Evolutionary conservation across 441 rosid genomes (phyloP), one percentile per base, ranked within the genome.

Genomic region (Erodium moschatum): DNA sequence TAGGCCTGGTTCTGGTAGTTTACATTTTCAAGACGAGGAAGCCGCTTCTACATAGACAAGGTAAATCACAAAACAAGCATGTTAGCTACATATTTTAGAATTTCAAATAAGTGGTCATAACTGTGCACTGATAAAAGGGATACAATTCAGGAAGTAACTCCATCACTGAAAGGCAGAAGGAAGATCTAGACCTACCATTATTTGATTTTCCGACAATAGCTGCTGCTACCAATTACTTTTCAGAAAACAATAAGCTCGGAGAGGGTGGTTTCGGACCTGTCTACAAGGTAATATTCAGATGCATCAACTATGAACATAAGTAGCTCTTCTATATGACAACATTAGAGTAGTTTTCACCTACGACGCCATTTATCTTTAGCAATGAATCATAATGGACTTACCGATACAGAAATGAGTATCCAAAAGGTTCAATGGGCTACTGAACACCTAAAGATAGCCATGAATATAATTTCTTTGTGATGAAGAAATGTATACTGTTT

Each of bases 171-270:
- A 52, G 58, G 3, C 52, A 64, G 38, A 58, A 64, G 56, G 78
- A 73, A 38, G 81, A 78, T 50, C 56, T 71, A 67, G 82, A 80
- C 73, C 76, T 78, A 5, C 83, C 83, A 19, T 52, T 75, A 6
- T 73, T 75, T 44, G 76, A 81, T 2, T 74, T 80, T 6, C 65
- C 66, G 29, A 64, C 80, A 8, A 64, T 83, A 15, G 67, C 72
- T 7, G 54, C 44, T 11, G 82, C 83, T 65, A 81, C 85, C 9
- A 46, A 69, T 16, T 64, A 75, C 56, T 81, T 81, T 72, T 79
- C 82, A 6, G 16, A 42, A 0, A 19, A 70, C 64, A 77, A 81
- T 16, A 83, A 83, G 77, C 69, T 83, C 8, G 84, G 82, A 72
- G 84, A 75, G 71, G 81, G 84, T 46, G 81, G n/a, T n/a, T n/a